Base-by-base conservation (phyloP, 495 filamentous ascomycete species). In the Podospora anserina region DNA sequence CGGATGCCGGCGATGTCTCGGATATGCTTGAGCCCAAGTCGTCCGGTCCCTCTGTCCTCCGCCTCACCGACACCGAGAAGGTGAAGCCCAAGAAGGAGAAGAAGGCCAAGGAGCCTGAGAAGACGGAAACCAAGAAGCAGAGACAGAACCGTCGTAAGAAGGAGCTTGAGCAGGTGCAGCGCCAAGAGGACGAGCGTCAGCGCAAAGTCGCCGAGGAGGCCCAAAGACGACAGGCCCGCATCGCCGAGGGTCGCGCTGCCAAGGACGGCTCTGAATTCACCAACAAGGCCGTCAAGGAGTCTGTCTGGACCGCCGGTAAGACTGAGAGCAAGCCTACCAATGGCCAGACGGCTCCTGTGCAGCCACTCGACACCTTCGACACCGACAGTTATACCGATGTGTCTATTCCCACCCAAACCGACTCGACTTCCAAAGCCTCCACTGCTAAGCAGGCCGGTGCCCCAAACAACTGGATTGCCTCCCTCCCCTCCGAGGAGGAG, bases 41-140 rank as follows among this genome's bases (percentile, higher is more conserved):
- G 20, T 75, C 88, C 53, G 91, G 84, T 23, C 90, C 92, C n/a
- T 88, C 89, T 5, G 88, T 93, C 54, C 85, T 97, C 49, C 88
- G 91, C 23, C 79, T 97, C 58, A 93, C 89, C 57, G 87, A 88
- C 56, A 82, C 86, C 34, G 86, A 90, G 70, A 83, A 85, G 58
- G 80, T 80, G 57, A 85, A 87, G 71, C 78, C 66, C 11, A 70
- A 86, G 58, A 90, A 89, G 82, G 85, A 89, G 78, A 80, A 84
- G 75, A 90, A 90, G 82, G 72, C 81, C 66, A 83, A 85, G 74
- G 74, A 79, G 61, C 70, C 78, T 19, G 83, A 88, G 67, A 78
- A 79, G 63, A 84, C 83, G 15, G 90, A 94, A 80, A 91, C 89
- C 28, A 96, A 97, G 89, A 97, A 96, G 84, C 91, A 94, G 81